phyloP scores from a whole-genome alignment of 306 rosid genomes.

The Fragaria ananassa region DNA sequence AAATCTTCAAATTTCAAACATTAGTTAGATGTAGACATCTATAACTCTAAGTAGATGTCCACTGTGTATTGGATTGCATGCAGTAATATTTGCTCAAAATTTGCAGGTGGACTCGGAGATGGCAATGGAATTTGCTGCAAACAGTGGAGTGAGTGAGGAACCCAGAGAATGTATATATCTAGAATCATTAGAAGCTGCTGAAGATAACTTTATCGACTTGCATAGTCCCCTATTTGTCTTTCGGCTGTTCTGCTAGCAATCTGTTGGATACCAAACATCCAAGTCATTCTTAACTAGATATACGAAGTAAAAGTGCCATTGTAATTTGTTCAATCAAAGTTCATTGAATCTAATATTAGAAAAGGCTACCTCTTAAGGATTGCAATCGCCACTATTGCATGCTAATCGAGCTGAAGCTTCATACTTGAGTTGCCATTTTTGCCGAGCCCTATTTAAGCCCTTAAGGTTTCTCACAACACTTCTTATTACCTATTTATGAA shows the following conservation, averaged over 20 bases:
- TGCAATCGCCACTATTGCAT: not conserved
- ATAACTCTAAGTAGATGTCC: not conserved
- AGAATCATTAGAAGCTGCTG: constrained; percentile 58
- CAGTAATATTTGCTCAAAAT: not conserved
- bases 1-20: not conserved
- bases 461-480: not conserved
- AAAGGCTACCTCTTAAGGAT: not conserved
- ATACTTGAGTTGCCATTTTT: not conserved
- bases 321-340: not conserved
- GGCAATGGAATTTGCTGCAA: constrained; percentile 93
- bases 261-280: constrained; percentile 14
- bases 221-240: constrained; percentile 66
- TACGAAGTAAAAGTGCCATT: not conserved
- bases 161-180: constrained; percentile 67
- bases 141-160: constrained; percentile 89
- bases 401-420: not conserved
- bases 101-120: constrained; percentile 93
- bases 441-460: not conserved
- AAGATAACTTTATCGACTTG: constrained; percentile 53
- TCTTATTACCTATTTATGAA: not conserved
- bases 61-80: too few relatives aligned
- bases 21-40: not conserved
- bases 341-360: not conserved
- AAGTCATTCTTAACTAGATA: not conserved
- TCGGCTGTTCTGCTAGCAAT: constrained; percentile 43